These are phyloP conservation scores for Poronia punctata DNA, from an alignment of 495 filamentous ascomycete genomes.

Conservation along the genomic window DNA sequence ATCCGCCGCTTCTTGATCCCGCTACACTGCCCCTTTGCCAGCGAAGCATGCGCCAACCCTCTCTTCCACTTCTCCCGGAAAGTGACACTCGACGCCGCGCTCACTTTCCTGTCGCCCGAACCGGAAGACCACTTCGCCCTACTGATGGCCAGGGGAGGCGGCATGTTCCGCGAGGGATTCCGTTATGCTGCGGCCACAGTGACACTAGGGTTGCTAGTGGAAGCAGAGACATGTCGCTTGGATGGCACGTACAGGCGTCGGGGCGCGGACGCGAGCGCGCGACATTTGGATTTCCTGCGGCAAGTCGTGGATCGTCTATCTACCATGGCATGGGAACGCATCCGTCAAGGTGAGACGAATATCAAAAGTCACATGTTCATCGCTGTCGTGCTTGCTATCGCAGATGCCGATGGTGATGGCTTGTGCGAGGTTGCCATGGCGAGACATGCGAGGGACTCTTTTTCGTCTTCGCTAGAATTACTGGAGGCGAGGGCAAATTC, in stretches of 20 bases:
- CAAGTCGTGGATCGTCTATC: constrained; percentile 28
- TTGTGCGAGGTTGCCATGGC: constrained; percentile 18
- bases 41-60: constrained; percentile 40
- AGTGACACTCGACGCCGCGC: constrained; percentile 42
- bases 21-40: constrained; percentile 48
- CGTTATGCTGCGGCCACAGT: constrained; percentile 28
- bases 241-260: constrained; percentile 27
- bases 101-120: constrained; percentile 43
- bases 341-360: constrained; percentile 44
- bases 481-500: constrained; percentile 12
- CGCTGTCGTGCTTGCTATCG: constrained; percentile 37
- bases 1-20: constrained; percentile 47
- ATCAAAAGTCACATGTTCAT: constrained; percentile 43
- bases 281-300: constrained; percentile 25
- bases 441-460: constrained; percentile 20
- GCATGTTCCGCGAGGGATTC: constrained; percentile 43
- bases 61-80: constrained; percentile 53
- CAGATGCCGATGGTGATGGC: constrained; percentile 22
- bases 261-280: constrained; percentile 14
- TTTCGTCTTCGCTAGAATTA: constrained; percentile 24
- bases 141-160: constrained; percentile 36
- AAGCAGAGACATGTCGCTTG: constrained; percentile 23
- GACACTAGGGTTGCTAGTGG: constrained; percentile 32
- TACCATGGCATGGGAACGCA: constrained; percentile 29
- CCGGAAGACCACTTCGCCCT: constrained; percentile 32